Evolutionary conservation across 257 asterid species (phyloP).

Genomic region (Linaria vulgaris): DNA sequence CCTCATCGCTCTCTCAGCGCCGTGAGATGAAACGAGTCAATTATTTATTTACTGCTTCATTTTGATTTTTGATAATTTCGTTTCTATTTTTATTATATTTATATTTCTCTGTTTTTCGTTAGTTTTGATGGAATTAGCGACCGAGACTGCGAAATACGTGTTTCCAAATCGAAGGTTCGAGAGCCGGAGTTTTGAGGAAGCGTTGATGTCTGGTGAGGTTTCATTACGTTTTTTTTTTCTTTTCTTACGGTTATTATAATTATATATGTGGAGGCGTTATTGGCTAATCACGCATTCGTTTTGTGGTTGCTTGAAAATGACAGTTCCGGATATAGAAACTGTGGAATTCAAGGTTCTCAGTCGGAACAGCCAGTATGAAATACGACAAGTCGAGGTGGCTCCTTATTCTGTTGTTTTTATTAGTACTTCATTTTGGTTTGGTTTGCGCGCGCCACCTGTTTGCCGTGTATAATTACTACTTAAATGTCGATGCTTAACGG

Average conservation of each 20-base stretch:
- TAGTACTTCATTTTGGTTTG: not conserved
- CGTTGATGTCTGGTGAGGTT: slow-evolving; percentile 91
- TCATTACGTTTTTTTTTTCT: not conserved
- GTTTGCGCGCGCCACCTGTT: no score
- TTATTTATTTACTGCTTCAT: no score
- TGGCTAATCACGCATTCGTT: slow-evolving; percentile 2
- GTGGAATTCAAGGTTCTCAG: slow-evolving; percentile 69
- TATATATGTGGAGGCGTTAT: not conserved
- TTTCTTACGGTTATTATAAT: no score
- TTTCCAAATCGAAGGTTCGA: slow-evolving; percentile 59
- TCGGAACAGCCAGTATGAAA: slow-evolving; percentile 60
- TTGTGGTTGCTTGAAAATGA: slow-evolving; percentile 14
- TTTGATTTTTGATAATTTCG: no score
- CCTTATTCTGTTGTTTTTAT: slow-evolving; percentile 2
- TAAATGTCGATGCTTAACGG: slow-evolving; percentile 4
- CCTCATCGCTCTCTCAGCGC: slow-evolving; percentile 65
- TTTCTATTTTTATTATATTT: not conserved
- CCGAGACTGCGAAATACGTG: slow-evolving; percentile 63
- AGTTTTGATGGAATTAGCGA: slow-evolving; percentile 68
- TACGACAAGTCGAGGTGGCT: slow-evolving; percentile 77
- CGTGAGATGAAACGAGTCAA: no score
- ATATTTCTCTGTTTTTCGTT: not conserved
- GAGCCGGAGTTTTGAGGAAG: slow-evolving; percentile 69
- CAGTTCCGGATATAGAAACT: slow-evolving; percentile 87
- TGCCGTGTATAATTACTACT: not conserved